phyloP scores from a whole-genome alignment of 495 filamentous ascomycete genomes.

The Penicillium malachiteum region DNA sequence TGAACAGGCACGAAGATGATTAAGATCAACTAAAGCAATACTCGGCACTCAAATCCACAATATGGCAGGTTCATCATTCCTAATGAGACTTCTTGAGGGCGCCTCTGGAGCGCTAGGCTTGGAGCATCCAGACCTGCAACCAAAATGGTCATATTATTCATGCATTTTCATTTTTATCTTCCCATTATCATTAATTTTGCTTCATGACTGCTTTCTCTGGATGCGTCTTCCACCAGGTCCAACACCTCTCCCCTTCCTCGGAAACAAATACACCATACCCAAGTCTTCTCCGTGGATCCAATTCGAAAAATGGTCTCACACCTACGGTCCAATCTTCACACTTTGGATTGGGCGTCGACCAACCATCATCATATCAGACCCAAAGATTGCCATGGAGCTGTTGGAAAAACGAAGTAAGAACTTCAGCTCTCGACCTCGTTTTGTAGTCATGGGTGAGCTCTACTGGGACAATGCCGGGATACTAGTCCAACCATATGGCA shows the following conservation, averaged over 20 bases:
- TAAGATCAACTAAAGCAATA: too few species aligned
- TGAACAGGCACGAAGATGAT: too few species aligned
- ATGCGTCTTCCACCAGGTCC: conserved; percentile 14
- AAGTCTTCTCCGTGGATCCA: conserved; percentile 59
- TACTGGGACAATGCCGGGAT: conserved; percentile 47
- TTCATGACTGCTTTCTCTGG: conserved; percentile 11
- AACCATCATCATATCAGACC: conserved; percentile 63
- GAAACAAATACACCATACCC: conserved; percentile 53
- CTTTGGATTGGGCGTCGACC: conserved; percentile 62
- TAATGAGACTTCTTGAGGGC: neutral
- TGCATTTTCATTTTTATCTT: neutral
- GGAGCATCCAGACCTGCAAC: neutral
- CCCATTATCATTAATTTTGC: neutral
- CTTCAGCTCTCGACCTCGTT: conserved; percentile 54
- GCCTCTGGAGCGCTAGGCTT: too few species aligned
- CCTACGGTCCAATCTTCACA: conserved; percentile 59
- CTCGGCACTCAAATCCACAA: too few species aligned
- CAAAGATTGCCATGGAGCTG: conserved; percentile 57
- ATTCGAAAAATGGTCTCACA: conserved; percentile 54
- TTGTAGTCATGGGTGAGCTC: conserved; percentile 54
- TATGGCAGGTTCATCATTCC: neutral
- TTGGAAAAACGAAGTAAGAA: conserved; percentile 54
- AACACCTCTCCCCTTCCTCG: conserved; percentile 30
- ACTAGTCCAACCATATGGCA: conserved; percentile 50
- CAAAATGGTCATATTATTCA: neutral